Evolutionary conservation across 1,284 basidiomycete species (phyloP).

Genomic region (Filobasidium uniguttulatum): DNA sequence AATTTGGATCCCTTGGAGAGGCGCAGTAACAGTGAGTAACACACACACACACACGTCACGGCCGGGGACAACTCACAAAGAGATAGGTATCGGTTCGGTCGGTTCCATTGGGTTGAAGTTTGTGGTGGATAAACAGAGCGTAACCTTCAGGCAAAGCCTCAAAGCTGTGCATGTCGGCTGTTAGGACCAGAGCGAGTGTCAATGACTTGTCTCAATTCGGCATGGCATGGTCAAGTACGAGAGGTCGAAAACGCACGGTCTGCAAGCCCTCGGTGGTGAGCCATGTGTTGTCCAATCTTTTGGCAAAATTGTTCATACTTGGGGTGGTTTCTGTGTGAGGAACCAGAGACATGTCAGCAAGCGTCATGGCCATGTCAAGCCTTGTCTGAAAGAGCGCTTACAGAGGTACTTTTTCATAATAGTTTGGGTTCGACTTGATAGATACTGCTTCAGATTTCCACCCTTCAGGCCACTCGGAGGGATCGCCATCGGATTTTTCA

Average conservation of each 20-base stretch:
- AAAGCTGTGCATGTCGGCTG: background rate
- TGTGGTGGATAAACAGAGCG: constrained; percentile 8
- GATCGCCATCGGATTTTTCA: background rate
- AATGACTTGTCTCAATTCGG: background rate
- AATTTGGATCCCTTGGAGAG: constrained; percentile 2
- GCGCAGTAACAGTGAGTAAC: background rate
- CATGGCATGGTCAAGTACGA: background rate
- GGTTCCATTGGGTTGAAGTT: background rate
- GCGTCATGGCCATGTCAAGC: background rate
- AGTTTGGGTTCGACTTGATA: constrained; percentile 5
- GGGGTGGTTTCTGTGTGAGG: background rate
- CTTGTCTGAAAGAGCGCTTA: background rate
- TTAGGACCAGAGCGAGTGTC: background rate
- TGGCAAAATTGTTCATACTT: constrained; percentile 2
- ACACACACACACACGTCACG: background rate
- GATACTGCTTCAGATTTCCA: background rate
- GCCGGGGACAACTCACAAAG: constrained; percentile 3
- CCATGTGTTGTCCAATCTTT: constrained; percentile 7
- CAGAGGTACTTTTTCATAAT: constrained; percentile 1
- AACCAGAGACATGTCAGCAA: background rate
- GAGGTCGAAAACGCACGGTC: background rate
- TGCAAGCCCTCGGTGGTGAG: background rate
- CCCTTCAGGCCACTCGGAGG: background rate
- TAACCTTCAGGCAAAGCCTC: constrained; percentile 3
- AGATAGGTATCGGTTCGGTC: constrained; percentile 8